phyloP scores from a whole-genome alignment of 106 monocot species.

The Amphibolis antarctica region DNA sequence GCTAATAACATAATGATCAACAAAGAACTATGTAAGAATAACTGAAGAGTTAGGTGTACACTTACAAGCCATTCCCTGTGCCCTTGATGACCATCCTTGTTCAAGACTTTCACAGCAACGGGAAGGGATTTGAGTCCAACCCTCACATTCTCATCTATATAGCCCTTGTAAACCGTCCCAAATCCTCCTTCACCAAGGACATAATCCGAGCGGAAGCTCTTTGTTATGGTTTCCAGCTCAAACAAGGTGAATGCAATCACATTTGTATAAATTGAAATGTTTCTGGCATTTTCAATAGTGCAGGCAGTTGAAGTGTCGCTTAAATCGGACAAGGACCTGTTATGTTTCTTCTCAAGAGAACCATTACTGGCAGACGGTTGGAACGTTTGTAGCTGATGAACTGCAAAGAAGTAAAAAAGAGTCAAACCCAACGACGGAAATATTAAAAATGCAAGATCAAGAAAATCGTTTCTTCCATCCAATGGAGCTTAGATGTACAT shows the following conservation, averaged over 20 bases:
- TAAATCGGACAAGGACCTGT: slow-evolving; percentile 17
- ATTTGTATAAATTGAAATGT: slow-evolving; percentile 20
- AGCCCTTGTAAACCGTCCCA: slow-evolving; percentile 26
- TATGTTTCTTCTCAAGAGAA: slow-evolving; percentile 17
- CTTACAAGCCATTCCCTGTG: slow-evolving; percentile 27
- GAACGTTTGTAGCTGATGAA: slow-evolving; percentile 14
- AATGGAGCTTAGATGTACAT: no score
- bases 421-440: background rate
- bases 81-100: slow-evolving; percentile 22
- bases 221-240: slow-evolving; percentile 25
- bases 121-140: slow-evolving; percentile 18
- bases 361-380: slow-evolving; percentile 2
- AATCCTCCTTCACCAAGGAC: slow-evolving; percentile 25
- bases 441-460: background rate
- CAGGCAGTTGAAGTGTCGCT: slow-evolving; percentile 12
- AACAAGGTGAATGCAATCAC: slow-evolving; percentile 24
- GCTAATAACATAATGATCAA: no score
- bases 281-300: slow-evolving; percentile 15
- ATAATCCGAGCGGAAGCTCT: slow-evolving; percentile 25
- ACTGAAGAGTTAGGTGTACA: background rate
- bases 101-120: slow-evolving; percentile 24
- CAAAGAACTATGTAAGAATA: background rate
- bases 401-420: slow-evolving; percentile 1
- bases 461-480: background rate
- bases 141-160: slow-evolving; percentile 24